phyloP scores from a whole-genome alignment of 164 flowering plant species.

The Buxus sempervirens region DNA sequence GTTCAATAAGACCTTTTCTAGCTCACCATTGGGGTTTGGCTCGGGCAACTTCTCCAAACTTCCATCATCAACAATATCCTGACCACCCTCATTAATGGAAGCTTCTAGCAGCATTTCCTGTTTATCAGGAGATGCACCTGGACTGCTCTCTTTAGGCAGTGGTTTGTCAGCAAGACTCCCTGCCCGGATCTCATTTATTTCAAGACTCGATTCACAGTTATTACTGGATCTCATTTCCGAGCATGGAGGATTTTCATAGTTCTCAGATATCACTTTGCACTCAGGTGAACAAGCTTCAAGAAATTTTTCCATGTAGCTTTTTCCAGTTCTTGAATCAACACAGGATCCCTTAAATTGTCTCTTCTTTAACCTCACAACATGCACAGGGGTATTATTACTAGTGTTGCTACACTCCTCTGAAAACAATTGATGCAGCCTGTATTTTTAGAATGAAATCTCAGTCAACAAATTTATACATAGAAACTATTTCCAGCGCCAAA shows the following conservation, averaged over 20 bases:
- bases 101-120: constrained; percentile 23
- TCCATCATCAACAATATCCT: constrained; percentile 15
- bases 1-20: constrained; percentile 21
- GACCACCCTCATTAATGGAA: constrained; percentile 24
- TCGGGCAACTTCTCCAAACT: constrained; percentile 22
- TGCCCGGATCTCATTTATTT: constrained; percentile 44
- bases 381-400: constrained; percentile 42
- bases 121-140: constrained; percentile 31
- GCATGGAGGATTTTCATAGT: constrained; percentile 24
- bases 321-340: constrained; percentile 43
- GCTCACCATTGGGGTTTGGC: constrained; percentile 22
- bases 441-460: constrained; percentile 15
- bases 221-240: constrained; percentile 28
- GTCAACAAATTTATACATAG: constrained; percentile 2
- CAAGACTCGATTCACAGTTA: constrained; percentile 37
- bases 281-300: constrained; percentile 48
- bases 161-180: constrained; percentile 35
- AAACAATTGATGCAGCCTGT: constrained; percentile 73
- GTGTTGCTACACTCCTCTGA: constrained; percentile 62
- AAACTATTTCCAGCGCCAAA: not conserved
- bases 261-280: constrained; percentile 38
- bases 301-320: constrained; percentile 79
- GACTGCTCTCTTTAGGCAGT: constrained; percentile 22
- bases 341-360: constrained; percentile 51
- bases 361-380: constrained; percentile 68